Conservation (phyloP, 495 filamentous ascomycete genomes). For the Xylaria bambusicola region DNA sequence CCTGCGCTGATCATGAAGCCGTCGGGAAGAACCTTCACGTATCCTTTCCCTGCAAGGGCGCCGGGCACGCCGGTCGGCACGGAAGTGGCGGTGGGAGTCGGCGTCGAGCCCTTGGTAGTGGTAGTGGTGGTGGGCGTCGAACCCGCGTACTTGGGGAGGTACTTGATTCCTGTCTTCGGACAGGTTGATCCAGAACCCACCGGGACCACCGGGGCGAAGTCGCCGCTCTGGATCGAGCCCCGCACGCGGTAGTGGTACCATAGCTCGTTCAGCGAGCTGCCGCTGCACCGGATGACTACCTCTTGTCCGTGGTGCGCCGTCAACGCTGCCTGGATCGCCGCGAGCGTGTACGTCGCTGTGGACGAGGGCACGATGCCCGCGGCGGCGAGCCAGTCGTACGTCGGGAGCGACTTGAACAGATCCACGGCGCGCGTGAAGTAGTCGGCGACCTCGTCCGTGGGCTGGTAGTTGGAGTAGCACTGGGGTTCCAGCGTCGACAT, state of each 20-base stretch:
- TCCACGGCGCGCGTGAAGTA: slow-evolving; percentile 56
- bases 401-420: slow-evolving; percentile 56
- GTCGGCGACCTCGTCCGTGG: slow-evolving; percentile 55
- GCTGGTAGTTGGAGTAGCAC: slow-evolving; percentile 65
- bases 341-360: slow-evolving; percentile 61
- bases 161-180: slow-evolving; percentile 31
- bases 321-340: slow-evolving; percentile 64
- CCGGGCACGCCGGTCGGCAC: slow-evolving; percentile 20
- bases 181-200: slow-evolving; percentile 27
- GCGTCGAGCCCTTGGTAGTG: slow-evolving; percentile 6
- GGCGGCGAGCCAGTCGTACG: slow-evolving; percentile 56
- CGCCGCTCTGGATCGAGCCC: slow-evolving; percentile 68
- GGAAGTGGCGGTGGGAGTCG: slow-evolving; percentile 6
- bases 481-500: slow-evolving; percentile 64
- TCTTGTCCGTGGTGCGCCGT: slow-evolving; percentile 55
- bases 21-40: slow-evolving; percentile 58
- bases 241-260: slow-evolving; percentile 80
- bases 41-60: slow-evolving; percentile 53
- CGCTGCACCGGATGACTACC: slow-evolving; percentile 65
- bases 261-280: slow-evolving; percentile 62
- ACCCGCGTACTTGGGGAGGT: slow-evolving; percentile 31
- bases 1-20: slow-evolving; percentile 73
- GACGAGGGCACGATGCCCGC: slow-evolving; percentile 64
- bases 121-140: slow-evolving; percentile 21
- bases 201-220: slow-evolving; percentile 56